phyloP scores from a whole-genome alignment of 345 rosid genomes.

The Crucihimalaya himalaica region DNA sequence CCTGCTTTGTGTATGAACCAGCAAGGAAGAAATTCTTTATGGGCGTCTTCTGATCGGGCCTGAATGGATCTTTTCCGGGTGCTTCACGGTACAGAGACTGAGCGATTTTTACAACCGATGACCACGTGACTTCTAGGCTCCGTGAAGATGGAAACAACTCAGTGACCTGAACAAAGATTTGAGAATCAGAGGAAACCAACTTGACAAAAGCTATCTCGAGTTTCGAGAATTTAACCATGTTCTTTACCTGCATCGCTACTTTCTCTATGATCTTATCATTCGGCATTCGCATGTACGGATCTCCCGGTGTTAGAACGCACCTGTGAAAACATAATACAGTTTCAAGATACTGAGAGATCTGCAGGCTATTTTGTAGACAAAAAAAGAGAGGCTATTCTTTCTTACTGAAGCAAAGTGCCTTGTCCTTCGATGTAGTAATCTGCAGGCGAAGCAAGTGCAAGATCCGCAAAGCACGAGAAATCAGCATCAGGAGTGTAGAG shows the following conservation, averaged over 20 bases:
- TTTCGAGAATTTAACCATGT: constrained; percentile 2
- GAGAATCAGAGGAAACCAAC: constrained; percentile 2
- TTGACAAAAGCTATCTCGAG: background rate
- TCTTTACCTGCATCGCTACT: constrained; percentile 83
- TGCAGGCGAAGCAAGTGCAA: constrained; percentile 87
- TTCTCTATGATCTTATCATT: constrained; percentile 83
- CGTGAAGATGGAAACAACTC: constrained; percentile 85
- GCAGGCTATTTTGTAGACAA: background rate
- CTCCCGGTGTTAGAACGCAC: constrained; percentile 93
- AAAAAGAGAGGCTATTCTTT: background rate
- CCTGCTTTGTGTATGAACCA: constrained; percentile 98
- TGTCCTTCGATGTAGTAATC: constrained; percentile 96
- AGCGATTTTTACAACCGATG: constrained; percentile 93
- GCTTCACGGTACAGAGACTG: constrained; percentile 96
- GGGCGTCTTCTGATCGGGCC: constrained; percentile 98
- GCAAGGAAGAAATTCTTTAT: constrained; percentile 90
- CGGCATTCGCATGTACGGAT: constrained; percentile 88
- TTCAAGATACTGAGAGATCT: constrained; percentile 17
- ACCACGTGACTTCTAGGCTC: constrained; percentile 82
- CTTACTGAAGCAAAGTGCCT: constrained; percentile 98
- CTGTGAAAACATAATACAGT: constrained; percentile 43
- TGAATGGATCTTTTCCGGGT: constrained; percentile 93
- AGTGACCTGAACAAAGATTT: constrained; percentile 55
- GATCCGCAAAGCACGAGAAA: constrained; percentile 96
- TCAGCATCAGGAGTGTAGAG: constrained; percentile 98